Conservation (phyloP, 441 rosid species). For the Kokia cookei region DNA sequence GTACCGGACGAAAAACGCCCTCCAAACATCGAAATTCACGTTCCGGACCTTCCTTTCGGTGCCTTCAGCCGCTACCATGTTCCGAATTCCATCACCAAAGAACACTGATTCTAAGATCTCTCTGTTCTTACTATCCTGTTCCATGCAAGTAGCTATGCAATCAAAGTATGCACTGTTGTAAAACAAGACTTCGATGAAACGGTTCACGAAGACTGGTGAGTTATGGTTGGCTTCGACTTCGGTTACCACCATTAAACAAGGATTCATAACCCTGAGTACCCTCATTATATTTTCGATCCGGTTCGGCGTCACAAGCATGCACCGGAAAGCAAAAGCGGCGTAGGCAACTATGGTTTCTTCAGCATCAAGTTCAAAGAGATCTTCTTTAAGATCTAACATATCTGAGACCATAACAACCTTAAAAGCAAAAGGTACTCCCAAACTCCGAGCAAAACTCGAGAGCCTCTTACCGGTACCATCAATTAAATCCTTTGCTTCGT, state of each 20-base stretch:
- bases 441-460: constrained; percentile 27
- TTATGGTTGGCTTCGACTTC: constrained; percentile 35
- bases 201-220: constrained; percentile 38
- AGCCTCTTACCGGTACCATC: constrained; percentile 41
- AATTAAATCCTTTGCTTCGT: constrained; percentile 9
- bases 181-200: constrained; percentile 43
- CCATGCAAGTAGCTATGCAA: constrained; percentile 36
- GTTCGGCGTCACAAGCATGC: constrained; percentile 23
- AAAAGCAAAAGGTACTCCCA: constrained; percentile 34
- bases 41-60: constrained; percentile 26
- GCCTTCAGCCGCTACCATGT: constrained; percentile 35
- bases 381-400: constrained; percentile 30
- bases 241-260: constrained; percentile 32
- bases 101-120: constrained; percentile 14
- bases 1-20: constrained; percentile 29
- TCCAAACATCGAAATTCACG: constrained; percentile 41
- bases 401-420: constrained; percentile 36
- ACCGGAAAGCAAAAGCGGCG: constrained; percentile 7
- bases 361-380: constrained; percentile 20
- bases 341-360: constrained; percentile 32
- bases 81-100: constrained; percentile 24
- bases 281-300: constrained; percentile 36
- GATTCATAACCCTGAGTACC: constrained; percentile 33
- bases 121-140: constrained; percentile 17
- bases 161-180: constrained; percentile 44